Evolutionary conservation across 2,329 filamentous ascomycete genomes (phyloP), one percentile per base, ranked within the genome.

Genomic region (Chaetomiaceae sp.): DNA sequence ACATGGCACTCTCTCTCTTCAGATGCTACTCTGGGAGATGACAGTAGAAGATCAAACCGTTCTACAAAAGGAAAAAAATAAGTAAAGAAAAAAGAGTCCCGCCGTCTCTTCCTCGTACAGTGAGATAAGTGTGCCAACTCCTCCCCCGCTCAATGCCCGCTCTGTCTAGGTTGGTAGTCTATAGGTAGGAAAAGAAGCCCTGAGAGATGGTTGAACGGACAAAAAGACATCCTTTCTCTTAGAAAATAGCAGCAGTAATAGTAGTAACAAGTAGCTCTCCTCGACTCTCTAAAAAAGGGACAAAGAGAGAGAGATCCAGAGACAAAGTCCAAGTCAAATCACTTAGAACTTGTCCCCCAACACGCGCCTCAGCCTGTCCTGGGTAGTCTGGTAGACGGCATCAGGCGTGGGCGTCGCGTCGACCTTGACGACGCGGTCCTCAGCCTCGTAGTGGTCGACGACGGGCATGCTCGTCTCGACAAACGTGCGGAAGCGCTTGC

Each of bases 401-500:
- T 88, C 83, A 2, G 88, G 84, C 7, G 71, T 63, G 38, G 81
- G 78, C 21, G 83, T 85, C 25, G 91, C 89, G 61, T 85, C 76
- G 39, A 97, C 78, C 73, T 84, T 87, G 67, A 95, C 81, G 14
- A 97, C 89, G 66, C 85, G 84, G 62, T 81, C 83, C 71, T 91
- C 76, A 62, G 76, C 75, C 64, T 86, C 83, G 68, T 87, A 97
- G 67, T 89, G 82, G 61, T 95, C 79, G 48, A 99, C 89, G 41
- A 97, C 93, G 21, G 93, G 93, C 92, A 97, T 96, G 72, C 89
- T 96, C 2, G 90, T 96, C 71, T 97, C 90, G 62, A 95, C 75
- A 66, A 97, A 99, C 4, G 86, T 91, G 66, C 83, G 84, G 78
- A 99, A 99, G 51, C 93, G 82, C 84, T 99, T 99, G 74, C 87